A percentile compares a stretch with the other conserved stretches of the same genome.
Evolutionary conservation across 2,329 filamentous ascomycete genomes (phyloP).

Genomic region (Boeremia lycopersici): DNA sequence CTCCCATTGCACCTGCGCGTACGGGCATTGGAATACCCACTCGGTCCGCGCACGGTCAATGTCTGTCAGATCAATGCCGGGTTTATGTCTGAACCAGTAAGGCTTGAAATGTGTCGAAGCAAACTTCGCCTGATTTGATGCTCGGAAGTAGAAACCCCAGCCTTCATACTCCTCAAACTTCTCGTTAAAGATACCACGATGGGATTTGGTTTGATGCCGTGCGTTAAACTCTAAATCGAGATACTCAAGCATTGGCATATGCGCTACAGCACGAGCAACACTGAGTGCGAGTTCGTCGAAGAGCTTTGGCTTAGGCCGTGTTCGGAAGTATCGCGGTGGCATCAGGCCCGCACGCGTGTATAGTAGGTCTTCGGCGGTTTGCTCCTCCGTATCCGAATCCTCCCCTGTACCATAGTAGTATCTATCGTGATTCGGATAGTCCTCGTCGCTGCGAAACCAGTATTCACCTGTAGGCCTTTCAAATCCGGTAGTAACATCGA

Average conservation of each 20-base stretch:
- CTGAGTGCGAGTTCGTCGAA: conserved; percentile 2
- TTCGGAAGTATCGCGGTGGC: background rate
- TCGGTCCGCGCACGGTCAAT: background rate
- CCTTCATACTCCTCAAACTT: background rate
- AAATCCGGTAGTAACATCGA: background rate
- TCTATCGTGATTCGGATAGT: background rate
- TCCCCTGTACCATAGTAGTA: background rate
- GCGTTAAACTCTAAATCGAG: conserved; percentile 3
- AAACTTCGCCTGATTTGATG: background rate
- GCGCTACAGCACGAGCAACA: background rate
- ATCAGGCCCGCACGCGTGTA: background rate
- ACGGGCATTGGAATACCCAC: conserved; percentile 6
- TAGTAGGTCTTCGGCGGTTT: background rate
- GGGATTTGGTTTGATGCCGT: background rate
- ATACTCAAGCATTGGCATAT: conserved; percentile 1
- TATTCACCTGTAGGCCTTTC: background rate
- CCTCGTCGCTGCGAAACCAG: background rate
- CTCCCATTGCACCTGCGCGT: background rate
- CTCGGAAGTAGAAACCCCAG: background rate
- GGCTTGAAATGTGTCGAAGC: background rate
- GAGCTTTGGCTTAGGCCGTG: background rate
- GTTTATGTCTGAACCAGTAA: background rate
- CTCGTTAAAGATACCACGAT: too few relatives aligned
- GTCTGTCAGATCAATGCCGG: conserved; percentile 39
- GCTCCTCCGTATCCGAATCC: background rate